Conservation (phyloP, 176 grass and related monocot species). For the Musa troglodytarum region DNA sequence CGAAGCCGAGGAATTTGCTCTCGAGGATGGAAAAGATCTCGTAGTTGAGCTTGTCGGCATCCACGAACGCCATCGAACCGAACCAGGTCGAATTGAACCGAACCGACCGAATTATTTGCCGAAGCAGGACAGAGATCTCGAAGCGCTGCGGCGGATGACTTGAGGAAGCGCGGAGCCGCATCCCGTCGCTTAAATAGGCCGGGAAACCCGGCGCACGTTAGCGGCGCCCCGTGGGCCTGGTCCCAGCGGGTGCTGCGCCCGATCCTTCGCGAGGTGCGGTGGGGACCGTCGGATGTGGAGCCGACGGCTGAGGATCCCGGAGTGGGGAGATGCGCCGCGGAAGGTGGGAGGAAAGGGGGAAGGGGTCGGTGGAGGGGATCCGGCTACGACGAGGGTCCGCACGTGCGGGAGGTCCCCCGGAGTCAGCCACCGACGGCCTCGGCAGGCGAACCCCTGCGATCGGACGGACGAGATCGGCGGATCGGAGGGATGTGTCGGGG, state of each 20-base stretch:
- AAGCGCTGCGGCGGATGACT: neutral
- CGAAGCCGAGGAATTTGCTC: constrained; percentile 47
- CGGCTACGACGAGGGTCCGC: neutral
- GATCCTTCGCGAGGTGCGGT: neutral
- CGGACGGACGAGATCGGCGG: neutral
- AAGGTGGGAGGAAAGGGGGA: neutral
- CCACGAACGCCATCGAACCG: neutral
- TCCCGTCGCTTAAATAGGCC: neutral
- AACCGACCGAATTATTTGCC: too few relatives aligned
- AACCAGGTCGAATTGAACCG: neutral
- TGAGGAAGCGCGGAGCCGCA: neutral
- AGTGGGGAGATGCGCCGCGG: neutral
- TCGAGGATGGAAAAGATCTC: constrained; percentile 65
- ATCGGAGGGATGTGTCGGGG: neutral
- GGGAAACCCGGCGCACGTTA: neutral
- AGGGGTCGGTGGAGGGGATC: neutral
- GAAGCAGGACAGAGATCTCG: neutral
- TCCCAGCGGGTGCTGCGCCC: neutral
- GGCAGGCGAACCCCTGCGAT: neutral
- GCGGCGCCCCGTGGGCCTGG: neutral
- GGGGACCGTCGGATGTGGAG: neutral
- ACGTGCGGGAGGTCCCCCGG: neutral
- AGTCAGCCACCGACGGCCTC: neutral
- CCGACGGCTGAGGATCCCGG: neutral
- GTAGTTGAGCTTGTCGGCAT: constrained; percentile 45